Evolutionary conservation across 352 stramenopile species (phyloP), one percentile per base, ranked within the genome.

Genomic region (Globisporangium nagaii): DNA sequence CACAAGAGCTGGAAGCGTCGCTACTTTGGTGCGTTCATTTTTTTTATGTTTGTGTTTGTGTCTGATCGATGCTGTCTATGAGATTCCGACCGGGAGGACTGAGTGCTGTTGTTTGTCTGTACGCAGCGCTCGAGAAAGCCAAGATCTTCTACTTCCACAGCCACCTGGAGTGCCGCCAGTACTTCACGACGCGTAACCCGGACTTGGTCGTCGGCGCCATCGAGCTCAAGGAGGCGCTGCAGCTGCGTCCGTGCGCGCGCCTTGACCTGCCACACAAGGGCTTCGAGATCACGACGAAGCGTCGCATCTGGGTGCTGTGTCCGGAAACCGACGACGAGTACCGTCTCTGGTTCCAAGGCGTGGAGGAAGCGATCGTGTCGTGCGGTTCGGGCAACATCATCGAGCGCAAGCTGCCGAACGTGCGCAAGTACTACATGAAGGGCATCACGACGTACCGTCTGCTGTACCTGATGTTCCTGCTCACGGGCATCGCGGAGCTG

Each of bases 71-170:
- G n/a, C n/a, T n/a, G n/a, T n/a, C n/a, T n/a, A n/a, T n/a, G n/a
- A n/a, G n/a, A n/a, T n/a, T n/a, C n/a, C n/a, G n/a, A n/a, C n/a
- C n/a, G n/a, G n/a, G n/a, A n/a, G n/a, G n/a, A n/a, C 31, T 12
- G 17, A 1, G 27, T 27, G 1, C 12, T 36, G 20, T 60, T 1
- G 25, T 24, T 47, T 53, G 30, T 46, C 6, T 57, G 42, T 48
- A 34, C 19, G 11, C 25, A 68, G 74, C 84, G 22, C 63, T 94
- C 0, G 84, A 94, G 57, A 90, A 86, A 58, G 76, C 81, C 65
- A 92, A 92, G 73, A 90, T 94, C 61, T 94, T 85, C 70, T 94
- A 94, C 65, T 94, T 94, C 67, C 82, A 92, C 61, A 88, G 70
- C 48, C 81, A 94, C 46, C 46, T 90, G 13, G 84, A 94, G 52